Percentiles rank a stretch among this genome's conserved stretches.
phyloP scores from a whole-genome alignment of 1,139 yeast genomes.

The Yamadazyma buinensis region DNA sequence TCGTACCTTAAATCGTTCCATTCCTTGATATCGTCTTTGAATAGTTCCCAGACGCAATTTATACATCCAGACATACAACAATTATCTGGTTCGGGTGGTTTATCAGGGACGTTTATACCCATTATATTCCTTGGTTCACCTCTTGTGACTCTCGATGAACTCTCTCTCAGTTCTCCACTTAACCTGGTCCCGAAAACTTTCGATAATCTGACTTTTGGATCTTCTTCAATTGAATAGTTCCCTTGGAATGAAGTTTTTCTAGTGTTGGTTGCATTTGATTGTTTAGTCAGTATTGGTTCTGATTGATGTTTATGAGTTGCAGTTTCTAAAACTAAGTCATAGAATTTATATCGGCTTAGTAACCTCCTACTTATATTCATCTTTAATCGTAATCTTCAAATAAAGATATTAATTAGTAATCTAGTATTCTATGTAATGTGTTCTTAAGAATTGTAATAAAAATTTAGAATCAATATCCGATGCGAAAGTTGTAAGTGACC shows the following conservation, averaged over 20 bases:
- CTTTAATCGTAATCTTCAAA: too few relatives aligned
- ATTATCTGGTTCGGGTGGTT: constrained; percentile 87
- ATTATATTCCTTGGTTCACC: constrained; percentile 50
- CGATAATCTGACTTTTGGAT: constrained; percentile 48
- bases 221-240: constrained; percentile 30
- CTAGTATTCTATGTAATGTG: too few relatives aligned
- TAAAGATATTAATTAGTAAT: too few relatives aligned
- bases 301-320: too few relatives aligned
- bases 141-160: constrained; percentile 47
- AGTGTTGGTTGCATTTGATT: constrained; percentile 7
- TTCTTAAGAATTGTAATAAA: too few relatives aligned
- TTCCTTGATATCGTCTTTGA: constrained; percentile 79
- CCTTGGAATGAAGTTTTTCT: constrained; percentile 43
- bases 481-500: too few relatives aligned
- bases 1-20: constrained; percentile 62
- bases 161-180: constrained; percentile 49
- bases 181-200: constrained; percentile 57
- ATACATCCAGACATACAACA: constrained; percentile 98
- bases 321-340: constrained; percentile 35
- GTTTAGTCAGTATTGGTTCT: too few relatives aligned
- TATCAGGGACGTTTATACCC: constrained; percentile 73
- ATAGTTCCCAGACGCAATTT: constrained; percentile 95
- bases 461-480: too few relatives aligned
- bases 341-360: constrained; percentile 24
- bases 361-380: not conserved